Evolutionary conservation across 176 grass and related monocot genomes (phyloP), one percentile per base, ranked within the genome.

Genomic region (Echinochloa phyllopogon): DNA sequence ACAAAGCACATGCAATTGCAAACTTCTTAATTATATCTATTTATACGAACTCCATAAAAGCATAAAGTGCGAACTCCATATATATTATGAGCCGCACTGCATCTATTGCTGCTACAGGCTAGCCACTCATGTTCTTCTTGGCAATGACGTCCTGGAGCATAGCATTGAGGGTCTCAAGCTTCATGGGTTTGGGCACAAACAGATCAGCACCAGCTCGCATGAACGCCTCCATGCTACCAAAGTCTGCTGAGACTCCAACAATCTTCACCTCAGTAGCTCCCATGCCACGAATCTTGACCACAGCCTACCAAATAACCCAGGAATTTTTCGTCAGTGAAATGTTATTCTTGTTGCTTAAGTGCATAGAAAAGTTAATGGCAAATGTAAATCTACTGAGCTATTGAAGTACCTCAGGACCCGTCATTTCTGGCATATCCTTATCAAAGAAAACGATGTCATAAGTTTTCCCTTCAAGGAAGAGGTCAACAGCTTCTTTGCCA

Each of bases 371-470:
- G 6, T 17, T 52, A 52, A 1, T 9, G 25, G n/a, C 4, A 63
- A 4, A 16, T 65, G 20, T 10, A 10, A 83, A 24, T 44, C 8
- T 27, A 25, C 0, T 43, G 9, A 17, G 4, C 0, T 55, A 63
- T 15, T 33, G 3, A 45, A 68, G 17, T 58, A 87, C 86, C 86
- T 82, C 86, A 69, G 70, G 86, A 38, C 78, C 72, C 7, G n/a
- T 60, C 79, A 87, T 82, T 25, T 76, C 1, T n/a, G 86, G 79
- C 79, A 87, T 82, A 42, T 82, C 52, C 42, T 82, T 87, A 5
- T 87, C 79, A 16, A 33, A 42, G 5, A 87, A 60, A 77, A 82
- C 52, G 24, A 82, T 82, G 33, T 76, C 79, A 61, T 82, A 87
- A 38, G 80, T 82, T 20, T 87, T 76, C 15, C 86, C 78, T 81